phyloP scores from a whole-genome alignment of 2,329 filamentous ascomycete species.

The Botrytis hyacinthi region DNA sequence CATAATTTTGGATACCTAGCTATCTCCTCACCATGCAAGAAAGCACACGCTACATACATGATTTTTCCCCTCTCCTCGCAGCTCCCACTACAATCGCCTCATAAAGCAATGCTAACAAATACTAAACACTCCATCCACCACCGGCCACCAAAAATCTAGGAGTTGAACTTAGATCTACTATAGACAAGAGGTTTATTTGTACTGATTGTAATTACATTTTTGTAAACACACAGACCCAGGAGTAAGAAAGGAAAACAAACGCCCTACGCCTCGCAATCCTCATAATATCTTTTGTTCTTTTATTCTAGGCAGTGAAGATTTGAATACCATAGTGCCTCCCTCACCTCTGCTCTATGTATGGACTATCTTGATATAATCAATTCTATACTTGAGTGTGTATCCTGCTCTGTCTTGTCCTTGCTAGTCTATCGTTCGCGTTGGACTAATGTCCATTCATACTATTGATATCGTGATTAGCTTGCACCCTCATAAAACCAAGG shows the following conservation, averaged over 20 bases:
- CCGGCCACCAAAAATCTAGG: background rate
- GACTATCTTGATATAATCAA: slow-evolving; percentile 1
- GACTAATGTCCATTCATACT: slow-evolving; percentile 46
- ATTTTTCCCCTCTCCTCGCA: background rate
- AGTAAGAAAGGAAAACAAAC: background rate
- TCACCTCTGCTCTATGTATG: background rate
- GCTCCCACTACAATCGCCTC: background rate
- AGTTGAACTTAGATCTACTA: background rate
- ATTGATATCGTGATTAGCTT: slow-evolving; percentile 19
- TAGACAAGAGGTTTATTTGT: background rate
- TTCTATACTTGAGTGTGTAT: background rate
- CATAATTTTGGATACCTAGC: background rate
- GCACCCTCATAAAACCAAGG: background rate
- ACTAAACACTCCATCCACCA: background rate
- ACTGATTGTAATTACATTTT: background rate
- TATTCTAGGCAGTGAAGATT: background rate
- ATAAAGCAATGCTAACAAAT: background rate
- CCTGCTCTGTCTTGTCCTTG: background rate
- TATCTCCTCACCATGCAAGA: background rate
- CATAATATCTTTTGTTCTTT: background rate
- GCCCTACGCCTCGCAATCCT: slow-evolving; percentile 5
- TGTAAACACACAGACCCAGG: background rate
- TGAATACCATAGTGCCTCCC: background rate
- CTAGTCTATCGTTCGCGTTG: slow-evolving; percentile 45
- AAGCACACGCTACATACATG: background rate